These are phyloP conservation scores for Trametes elegans DNA, from an alignment of 768 basidiomycete genomes.

Conservation along the genomic window DNA sequence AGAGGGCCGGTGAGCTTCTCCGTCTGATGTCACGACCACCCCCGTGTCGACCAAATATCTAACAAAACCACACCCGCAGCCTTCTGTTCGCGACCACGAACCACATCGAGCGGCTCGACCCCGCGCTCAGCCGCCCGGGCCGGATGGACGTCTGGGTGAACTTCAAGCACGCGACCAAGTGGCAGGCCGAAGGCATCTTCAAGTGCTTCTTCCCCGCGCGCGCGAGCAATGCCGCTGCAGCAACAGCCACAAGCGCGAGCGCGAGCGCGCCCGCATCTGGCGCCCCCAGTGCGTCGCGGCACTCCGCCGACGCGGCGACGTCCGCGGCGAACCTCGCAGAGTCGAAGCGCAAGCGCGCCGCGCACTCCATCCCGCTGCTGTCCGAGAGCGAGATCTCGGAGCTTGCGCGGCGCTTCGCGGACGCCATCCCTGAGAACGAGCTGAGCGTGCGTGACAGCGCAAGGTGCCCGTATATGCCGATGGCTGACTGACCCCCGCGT, in stretches of 20 bases:
- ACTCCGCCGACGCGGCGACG: constrained; percentile 18
- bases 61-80: constrained; percentile 34
- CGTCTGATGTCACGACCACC: background rate
- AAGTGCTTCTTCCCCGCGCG: constrained; percentile 89
- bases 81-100: constrained; percentile 92
- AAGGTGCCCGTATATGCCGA: no score
- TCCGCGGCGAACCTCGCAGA: constrained; percentile 61
- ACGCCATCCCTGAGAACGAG: constrained; percentile 83
- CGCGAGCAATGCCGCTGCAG: constrained; percentile 32
- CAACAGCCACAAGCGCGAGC: constrained; percentile 16
- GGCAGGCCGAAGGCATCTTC: constrained; percentile 92
- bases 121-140: constrained; percentile 82
- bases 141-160: constrained; percentile 93
- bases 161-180: constrained; percentile 87
- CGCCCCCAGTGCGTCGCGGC: background rate
- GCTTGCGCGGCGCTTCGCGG: constrained; percentile 80
- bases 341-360: constrained; percentile 71
- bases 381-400: constrained; percentile 73
- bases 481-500: no score
- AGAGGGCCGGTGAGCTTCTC: constrained; percentile 69
- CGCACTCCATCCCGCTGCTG: constrained; percentile 64
- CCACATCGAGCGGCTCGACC: constrained; percentile 91
- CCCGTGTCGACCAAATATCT: constrained; percentile 1
- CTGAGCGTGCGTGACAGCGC: constrained; percentile 69
- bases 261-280: constrained; percentile 1